A percentile compares a stretch with the other conserved stretches of the same genome.
Conservation (phyloP, 768 basidiomycete species). For the Pulveroboletus frians region DNA sequence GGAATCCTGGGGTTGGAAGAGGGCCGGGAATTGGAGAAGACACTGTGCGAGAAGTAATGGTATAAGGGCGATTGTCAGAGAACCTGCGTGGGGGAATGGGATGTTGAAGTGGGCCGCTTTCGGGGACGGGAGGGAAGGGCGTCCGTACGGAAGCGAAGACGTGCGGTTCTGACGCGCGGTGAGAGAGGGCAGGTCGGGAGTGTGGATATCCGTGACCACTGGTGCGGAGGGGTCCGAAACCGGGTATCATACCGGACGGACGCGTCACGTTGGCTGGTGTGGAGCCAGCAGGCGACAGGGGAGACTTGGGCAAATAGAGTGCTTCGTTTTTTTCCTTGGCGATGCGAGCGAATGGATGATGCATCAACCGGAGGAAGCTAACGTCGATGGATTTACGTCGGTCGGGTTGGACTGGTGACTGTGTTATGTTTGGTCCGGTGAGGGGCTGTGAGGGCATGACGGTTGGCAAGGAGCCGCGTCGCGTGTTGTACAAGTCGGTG, state of each 20-base stretch:
- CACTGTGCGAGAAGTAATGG: conserved; percentile 44
- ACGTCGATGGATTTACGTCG: conserved; percentile 37
- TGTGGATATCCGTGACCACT: conserved; percentile 43
- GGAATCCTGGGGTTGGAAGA: conserved; percentile 56
- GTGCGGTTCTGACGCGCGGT: conserved; percentile 32
- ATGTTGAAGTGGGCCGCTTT: conserved; percentile 14
- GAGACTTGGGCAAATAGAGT: conserved; percentile 29
- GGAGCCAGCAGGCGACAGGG: conserved; percentile 28
- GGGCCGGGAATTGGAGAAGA: conserved; percentile 49
- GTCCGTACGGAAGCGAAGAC: conserved; percentile 36
- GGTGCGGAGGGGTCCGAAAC: conserved; percentile 41
- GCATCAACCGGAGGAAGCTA: conserved; percentile 49
- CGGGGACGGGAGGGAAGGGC: conserved; percentile 31
- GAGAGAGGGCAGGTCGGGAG: conserved; percentile 27
- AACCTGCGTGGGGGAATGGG: conserved; percentile 19
- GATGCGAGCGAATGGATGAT: conserved; percentile 34
- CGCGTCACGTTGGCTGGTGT: conserved; percentile 34
- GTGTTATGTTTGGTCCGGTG: conserved; percentile 30
- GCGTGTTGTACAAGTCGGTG: conserved; percentile 32
- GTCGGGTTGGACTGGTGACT: conserved; percentile 30
- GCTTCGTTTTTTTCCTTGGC: conserved; percentile 34
- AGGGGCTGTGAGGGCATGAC: conserved; percentile 28
- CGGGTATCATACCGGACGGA: conserved; percentile 24
- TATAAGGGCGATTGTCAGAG: conserved; percentile 46
- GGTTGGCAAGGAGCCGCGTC: conserved; percentile 55